Percentiles rank a stretch among this genome's conserved stretches.
phyloP scores from a whole-genome alignment of 1,284 basidiomycete species.

The Cryptococcus deneoformans region DNA sequence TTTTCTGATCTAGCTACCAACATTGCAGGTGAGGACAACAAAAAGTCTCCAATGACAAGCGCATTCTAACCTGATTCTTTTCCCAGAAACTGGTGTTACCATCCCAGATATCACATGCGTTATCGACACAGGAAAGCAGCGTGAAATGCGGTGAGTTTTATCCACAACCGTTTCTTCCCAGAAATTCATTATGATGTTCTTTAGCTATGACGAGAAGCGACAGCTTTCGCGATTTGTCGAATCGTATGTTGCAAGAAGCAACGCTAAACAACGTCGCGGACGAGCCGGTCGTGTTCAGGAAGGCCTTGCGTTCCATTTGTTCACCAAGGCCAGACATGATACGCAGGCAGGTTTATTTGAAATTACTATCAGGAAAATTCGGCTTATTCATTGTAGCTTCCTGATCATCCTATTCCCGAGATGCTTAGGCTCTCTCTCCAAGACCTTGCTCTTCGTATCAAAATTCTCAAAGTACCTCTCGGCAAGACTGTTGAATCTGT shows the following conservation, averaged over 20 bases:
- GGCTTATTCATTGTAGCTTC: slow-evolving; percentile 58
- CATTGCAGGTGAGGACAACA: slow-evolving; percentile 25
- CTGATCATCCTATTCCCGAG: slow-evolving; percentile 90
- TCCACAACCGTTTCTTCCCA: neutral
- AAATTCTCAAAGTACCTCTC: slow-evolving; percentile 90
- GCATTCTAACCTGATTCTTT: too few species aligned
- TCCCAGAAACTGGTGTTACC: slow-evolving; percentile 89
- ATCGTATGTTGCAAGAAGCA: slow-evolving; percentile 89
- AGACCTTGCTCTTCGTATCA: slow-evolving; percentile 91
- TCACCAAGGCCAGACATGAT: slow-evolving; percentile 86
- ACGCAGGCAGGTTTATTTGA: slow-evolving; percentile 47
- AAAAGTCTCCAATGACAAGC: slow-evolving; percentile 44
- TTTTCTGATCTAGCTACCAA: slow-evolving; percentile 57
- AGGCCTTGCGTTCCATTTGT: slow-evolving; percentile 94
- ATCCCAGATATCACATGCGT: slow-evolving; percentile 99
- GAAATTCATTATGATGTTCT: neutral
- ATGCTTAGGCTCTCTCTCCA: slow-evolving; percentile 94
- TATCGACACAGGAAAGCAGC: slow-evolving; percentile 92
- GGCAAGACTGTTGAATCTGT: slow-evolving; percentile 89
- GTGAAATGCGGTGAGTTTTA: slow-evolving; percentile 69
- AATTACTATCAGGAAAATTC: neutral
- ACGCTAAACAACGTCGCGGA: slow-evolving; percentile 88
- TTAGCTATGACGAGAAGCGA: slow-evolving; percentile 93
- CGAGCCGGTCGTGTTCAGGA: slow-evolving; percentile 88
- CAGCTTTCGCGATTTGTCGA: slow-evolving; percentile 92